Base-by-base conservation (phyloP, 805 yeast species). In the Saccharomycopsis olivae region DNA sequence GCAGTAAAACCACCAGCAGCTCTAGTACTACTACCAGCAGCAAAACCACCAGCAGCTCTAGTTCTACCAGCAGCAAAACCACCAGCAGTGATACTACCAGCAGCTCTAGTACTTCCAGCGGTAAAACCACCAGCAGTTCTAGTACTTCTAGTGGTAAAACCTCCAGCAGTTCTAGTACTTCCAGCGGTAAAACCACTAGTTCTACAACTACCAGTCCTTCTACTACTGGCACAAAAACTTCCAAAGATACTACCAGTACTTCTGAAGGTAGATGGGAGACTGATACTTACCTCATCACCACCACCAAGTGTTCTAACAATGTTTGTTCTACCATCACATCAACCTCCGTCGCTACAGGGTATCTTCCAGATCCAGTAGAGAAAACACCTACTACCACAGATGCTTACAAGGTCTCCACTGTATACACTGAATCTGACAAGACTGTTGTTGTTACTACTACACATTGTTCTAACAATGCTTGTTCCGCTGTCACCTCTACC, bases 1-100 rank as follows among this genome's bases (percentile, higher is more conserved):
- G 57, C 35, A 51, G 31, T 13, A 44, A 63, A 11, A 46, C 59
- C 5, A 49, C 47, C 41, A 46, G 46, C 29, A 33, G 50, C 36
- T 35, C 51, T 29, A 49, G 49, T 37, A 53, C 47, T 14, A 29
- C 45, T 27, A 23, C 55, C 30, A 29, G 40, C 16, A 15, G 29
- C 15, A n/a, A n/a, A n/a, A n/a, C n/a, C n/a, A 49, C 35, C 15
- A 41, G 34, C 19, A 23, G 31, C 43, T 17, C 43, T 16, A 20
- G 49, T 30, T 23, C 47, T 36, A 20, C 34, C n/a, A 32, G 21
- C 30, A 11, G 15, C 6, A 16, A 16, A 3, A 15, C 25, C 5
- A 32, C 36, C 20, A 16, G 17, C 13, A 21, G 28, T 8, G 19
- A 27, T 27, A 38, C 21, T 16, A 21, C 29, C 36, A 14, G 30